Evolutionary conservation across 2,329 filamentous ascomycete genomes (phyloP).

Genomic region (Stachybotrys chartarum): DNA sequence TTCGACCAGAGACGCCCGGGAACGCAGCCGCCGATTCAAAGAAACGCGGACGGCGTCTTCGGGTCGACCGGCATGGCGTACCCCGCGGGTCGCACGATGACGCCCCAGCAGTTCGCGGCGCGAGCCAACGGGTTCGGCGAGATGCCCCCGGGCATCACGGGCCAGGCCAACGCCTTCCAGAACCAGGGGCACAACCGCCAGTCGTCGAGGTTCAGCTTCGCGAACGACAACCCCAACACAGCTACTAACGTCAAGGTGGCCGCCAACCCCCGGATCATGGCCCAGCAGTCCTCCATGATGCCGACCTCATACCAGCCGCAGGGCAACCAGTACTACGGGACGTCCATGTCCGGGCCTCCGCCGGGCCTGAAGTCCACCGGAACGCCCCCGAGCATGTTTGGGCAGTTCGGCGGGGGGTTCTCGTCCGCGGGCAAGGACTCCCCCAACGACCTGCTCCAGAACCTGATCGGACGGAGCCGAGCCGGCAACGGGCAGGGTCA

Average conservation of each 20-base stretch:
- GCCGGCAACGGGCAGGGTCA: constrained; percentile 63
- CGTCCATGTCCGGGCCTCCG: constrained; percentile 84
- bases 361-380: constrained; percentile 92
- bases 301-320: constrained; percentile 55
- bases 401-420: constrained; percentile 78
- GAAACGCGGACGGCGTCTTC: constrained; percentile 49
- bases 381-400: constrained; percentile 92
- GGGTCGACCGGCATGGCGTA: constrained; percentile 37
- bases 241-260: constrained; percentile 62
- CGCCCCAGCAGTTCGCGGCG: constrained; percentile 65
- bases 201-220: constrained; percentile 81
- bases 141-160: constrained; percentile 51
- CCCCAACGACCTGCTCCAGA: constrained; percentile 62
- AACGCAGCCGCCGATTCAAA: constrained; percentile 72
- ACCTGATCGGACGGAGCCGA: constrained; percentile 67
- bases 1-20: constrained; percentile 56
- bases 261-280: constrained; percentile 75
- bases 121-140: constrained; percentile 50
- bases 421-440: constrained; percentile 63
- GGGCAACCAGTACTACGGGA: constrained; percentile 68
- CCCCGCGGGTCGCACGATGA: constrained; percentile 59
- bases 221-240: constrained; percentile 57
- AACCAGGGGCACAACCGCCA: constrained; percentile 69
- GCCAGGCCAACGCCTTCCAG: constrained; percentile 40
- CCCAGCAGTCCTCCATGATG: constrained; percentile 84